Base-by-base conservation (phyloP, 495 filamentous ascomycete genomes). In the Aspergillus cavernicola region DNA sequence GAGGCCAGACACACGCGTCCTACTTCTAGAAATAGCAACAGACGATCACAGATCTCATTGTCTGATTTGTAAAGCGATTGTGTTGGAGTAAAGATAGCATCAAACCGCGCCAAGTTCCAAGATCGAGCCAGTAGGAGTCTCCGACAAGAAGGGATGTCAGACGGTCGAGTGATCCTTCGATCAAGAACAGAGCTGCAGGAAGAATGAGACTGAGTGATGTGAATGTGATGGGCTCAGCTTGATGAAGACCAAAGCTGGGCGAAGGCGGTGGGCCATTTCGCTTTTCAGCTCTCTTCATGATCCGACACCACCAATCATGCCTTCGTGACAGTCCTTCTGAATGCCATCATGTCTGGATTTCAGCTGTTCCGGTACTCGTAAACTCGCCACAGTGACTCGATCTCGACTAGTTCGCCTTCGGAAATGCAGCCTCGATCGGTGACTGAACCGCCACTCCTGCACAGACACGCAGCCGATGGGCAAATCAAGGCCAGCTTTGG, bases 371-470 rank as follows among this genome's bases (percentile, higher is more conserved):
- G 24, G 50, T n/a, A 53, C 31, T 24, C 33, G 31, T 29, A 35
- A 18, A 26, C 24, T 53, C 56, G 52, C 62, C 64, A 66, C 62
- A 58, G 58, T 58, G 40, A n/a, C n/a, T n/a, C n/a, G n/a, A n/a
- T 28, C 24, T 28, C 24, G 24, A 28, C 24, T 28, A 62, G 61
- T 65, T 65, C 58, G 63, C 61, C 56, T 62, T 52, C 66, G 52
- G 52, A 52, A 53, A 67, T 67, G 69, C 64, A 69, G 63, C 28
- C 50, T 42, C 26, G 56, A 44, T 18, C 44, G 24, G 44, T 61
- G 64, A 65, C 65, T n/a, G n/a, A n/a, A n/a, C 61, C 70, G 66
- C 70, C 67, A 71, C 65, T 73, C 66, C 53, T 61, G 56, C 69
- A 66, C 59, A 67, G 66, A 67, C 45, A 63, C 53, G 56, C 63